A percentile compares a stretch with the other conserved stretches of the same genome.
These are phyloP conservation scores for Acidomyces sp. DNA, from an alignment of 495 filamentous ascomycete species.

Conservation along the genomic window DNA sequence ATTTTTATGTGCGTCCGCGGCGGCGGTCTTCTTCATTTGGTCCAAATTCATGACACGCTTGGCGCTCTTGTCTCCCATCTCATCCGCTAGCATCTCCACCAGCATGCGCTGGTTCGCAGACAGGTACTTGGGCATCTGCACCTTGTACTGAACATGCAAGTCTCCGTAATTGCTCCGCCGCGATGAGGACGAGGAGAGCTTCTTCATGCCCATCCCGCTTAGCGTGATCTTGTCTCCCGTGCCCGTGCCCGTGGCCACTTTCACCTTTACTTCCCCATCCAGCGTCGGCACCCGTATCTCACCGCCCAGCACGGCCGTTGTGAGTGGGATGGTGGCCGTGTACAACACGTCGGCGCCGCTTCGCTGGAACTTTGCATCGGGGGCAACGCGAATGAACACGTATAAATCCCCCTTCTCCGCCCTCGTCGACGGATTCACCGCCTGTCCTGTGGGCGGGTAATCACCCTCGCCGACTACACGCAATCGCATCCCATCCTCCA, in stretches of 20 bases:
- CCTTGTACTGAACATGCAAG: constrained; percentile 84
- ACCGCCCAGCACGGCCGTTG: constrained; percentile 83
- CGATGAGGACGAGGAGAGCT: constrained; percentile 45
- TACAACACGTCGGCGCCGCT: constrained; percentile 80
- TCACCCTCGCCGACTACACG: constrained; percentile 74
- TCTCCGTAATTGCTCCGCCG: constrained; percentile 54
- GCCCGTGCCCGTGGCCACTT: constrained; percentile 76
- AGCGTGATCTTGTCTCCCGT: constrained; percentile 86
- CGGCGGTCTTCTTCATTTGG: constrained; percentile 34
- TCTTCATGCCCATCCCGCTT: constrained; percentile 82
- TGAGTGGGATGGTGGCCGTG: constrained; percentile 80
- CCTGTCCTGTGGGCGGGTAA: constrained; percentile 57
- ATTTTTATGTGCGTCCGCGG: constrained; percentile 43
- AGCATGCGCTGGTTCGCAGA: constrained; percentile 79
- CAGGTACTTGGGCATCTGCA: constrained; percentile 86
- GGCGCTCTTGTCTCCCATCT: constrained; percentile 83
- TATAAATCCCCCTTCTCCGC: constrained; percentile 70
- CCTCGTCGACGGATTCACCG: constrained; percentile 42
- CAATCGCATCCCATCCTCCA: constrained; percentile 90
- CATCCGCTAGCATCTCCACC: constrained; percentile 87
- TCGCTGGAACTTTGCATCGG: constrained; percentile 76
- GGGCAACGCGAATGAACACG: constrained; percentile 67
- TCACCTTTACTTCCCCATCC: constrained; percentile 76
- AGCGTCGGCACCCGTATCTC: constrained; percentile 81
- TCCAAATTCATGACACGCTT: constrained; percentile 73